A percentile compares a stretch with the other conserved stretches of the same genome.
These are phyloP conservation scores for Saccharomyces hybrid DNA, from an alignment of 1,139 yeast species.

Conservation along the genomic window DNA sequence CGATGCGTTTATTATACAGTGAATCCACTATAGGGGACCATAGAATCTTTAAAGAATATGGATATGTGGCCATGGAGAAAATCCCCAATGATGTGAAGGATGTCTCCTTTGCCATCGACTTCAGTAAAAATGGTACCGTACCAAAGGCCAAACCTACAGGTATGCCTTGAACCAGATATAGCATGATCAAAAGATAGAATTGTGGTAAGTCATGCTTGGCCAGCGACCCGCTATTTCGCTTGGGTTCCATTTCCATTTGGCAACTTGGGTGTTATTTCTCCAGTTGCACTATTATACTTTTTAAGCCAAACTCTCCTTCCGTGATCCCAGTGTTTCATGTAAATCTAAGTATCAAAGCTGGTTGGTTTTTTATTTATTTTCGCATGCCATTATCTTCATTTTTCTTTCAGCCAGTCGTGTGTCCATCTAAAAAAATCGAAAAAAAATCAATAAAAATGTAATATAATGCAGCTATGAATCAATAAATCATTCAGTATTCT, in stretches of 20 bases:
- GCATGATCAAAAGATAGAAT: conserved; percentile 58
- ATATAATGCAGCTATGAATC: neutral
- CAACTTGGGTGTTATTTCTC: neutral
- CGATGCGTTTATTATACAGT: conserved; percentile 55
- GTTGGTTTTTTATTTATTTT: neutral
- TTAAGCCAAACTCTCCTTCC: too few species aligned
- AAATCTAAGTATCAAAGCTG: neutral
- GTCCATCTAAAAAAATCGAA: too few species aligned
- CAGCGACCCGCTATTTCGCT: conserved; percentile 9
- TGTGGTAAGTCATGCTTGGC: conserved; percentile 53
- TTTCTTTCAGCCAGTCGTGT: neutral
- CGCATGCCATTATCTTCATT: neutral
- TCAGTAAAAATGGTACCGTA: conserved; percentile 83
- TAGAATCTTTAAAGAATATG: conserved; percentile 79
- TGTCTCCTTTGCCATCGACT: conserved; percentile 50
- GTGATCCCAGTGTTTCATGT: neutral
- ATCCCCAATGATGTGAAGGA: conserved; percentile 88
- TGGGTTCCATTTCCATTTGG: conserved; percentile 4
- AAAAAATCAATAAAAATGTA: neutral
- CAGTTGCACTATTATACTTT: neutral
- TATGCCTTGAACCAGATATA: conserved; percentile 84
- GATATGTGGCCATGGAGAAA: conserved; percentile 87
- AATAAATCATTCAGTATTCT: neutral
- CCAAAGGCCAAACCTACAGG: conserved; percentile 97
- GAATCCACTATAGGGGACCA: conserved; percentile 98